Evolutionary conservation across 2,329 filamentous ascomycete genomes (phyloP).

Genomic region (Diaporthe ilicicola): DNA sequence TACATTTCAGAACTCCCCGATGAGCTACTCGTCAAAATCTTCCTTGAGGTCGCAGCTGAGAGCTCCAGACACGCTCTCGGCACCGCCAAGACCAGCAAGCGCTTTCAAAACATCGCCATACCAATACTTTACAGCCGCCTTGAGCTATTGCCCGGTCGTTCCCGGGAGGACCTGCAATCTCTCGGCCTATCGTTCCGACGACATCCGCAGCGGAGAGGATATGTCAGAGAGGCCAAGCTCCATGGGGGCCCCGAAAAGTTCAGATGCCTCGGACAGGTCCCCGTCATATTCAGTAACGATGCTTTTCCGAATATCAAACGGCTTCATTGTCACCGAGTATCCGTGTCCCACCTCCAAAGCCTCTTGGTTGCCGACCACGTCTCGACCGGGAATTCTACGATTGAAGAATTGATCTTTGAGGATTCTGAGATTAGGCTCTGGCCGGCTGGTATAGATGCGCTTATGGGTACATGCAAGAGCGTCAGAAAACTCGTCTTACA

Average conservation of each 20-base stretch:
- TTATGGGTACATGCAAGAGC: background rate
- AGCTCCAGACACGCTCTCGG: background rate
- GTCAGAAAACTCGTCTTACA: slow-evolving; percentile 13
- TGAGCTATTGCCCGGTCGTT: background rate
- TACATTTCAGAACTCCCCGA: background rate
- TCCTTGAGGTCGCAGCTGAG: background rate
- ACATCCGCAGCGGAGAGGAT: background rate
- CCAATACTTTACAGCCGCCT: background rate
- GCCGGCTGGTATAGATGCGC: background rate
- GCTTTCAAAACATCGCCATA: background rate
- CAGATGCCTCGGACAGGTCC: background rate
- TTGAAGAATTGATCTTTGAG: slow-evolving; percentile 7
- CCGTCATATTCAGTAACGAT: background rate
- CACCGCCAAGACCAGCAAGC: background rate
- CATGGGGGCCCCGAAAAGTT: background rate
- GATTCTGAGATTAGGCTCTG: background rate
- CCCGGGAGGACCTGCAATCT: slow-evolving; percentile 1
- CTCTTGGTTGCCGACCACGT: background rate
- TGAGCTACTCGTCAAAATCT: background rate
- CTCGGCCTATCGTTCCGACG: slow-evolving; percentile 10
- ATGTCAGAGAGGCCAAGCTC: background rate
- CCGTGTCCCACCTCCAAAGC: background rate
- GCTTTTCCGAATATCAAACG: background rate
- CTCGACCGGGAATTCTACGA: background rate
- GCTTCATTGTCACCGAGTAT: background rate